Conservation (phyloP, 371 early-diverging fungal genomes). For the Mucor racemosus region DNA sequence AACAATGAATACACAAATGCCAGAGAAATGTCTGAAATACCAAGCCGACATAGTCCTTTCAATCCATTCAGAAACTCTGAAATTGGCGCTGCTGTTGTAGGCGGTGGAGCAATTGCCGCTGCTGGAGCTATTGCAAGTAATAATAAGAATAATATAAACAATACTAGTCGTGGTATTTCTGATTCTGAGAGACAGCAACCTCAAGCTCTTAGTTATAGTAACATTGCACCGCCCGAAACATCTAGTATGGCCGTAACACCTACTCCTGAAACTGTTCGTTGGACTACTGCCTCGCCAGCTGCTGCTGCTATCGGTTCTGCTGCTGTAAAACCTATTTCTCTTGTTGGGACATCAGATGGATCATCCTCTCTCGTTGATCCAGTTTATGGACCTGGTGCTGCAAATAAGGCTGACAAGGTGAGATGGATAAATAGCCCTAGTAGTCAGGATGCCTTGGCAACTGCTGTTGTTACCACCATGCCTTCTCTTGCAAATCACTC, state of each 20-base stretch:
- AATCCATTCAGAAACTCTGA: constrained; percentile 43
- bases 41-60: constrained; percentile 24
- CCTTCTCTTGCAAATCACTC: neutral
- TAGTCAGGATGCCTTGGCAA: constrained; percentile 2
- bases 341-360: constrained; percentile 10
- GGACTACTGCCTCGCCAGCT: constrained; percentile 27
- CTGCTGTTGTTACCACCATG: neutral
- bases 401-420: constrained; percentile 16
- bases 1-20: neutral
- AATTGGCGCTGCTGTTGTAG: neutral
- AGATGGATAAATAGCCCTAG: constrained; percentile 17
- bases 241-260: constrained; percentile 2
- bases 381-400: neutral
- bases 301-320: constrained; percentile 39
- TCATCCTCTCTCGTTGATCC: constrained; percentile 11
- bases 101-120: neutral
- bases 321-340: constrained; percentile 34
- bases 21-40: constrained; percentile 27
- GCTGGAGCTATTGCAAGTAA: neutral
- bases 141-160: neutral
- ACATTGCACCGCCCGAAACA: neutral
- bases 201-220: neutral
- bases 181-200: neutral
- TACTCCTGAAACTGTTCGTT: constrained; percentile 28
- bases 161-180: neutral